Conservation (phyloP, 2,329 filamentous ascomycete genomes). For the Bipolaris victoriae region DNA sequence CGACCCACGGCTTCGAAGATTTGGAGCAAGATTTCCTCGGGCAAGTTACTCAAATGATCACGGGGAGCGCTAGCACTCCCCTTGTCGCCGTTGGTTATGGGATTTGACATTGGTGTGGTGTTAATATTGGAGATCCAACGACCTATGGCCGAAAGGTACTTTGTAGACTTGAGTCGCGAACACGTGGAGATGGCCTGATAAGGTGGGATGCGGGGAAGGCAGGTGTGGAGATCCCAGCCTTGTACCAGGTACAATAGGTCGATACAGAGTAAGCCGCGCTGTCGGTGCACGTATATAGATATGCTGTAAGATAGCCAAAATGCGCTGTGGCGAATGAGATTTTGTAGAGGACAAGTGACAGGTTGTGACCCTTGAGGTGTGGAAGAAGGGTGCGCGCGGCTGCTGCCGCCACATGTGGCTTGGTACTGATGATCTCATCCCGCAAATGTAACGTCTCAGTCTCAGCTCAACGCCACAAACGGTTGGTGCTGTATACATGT, state of each 20-base stretch:
- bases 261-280: background rate
- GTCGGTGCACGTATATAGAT: background rate
- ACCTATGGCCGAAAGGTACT: conserved; percentile 7
- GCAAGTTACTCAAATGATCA: conserved; percentile 29
- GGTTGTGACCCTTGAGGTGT: conserved; percentile 2
- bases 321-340: background rate
- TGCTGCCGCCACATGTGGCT: conserved; percentile 10
- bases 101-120: conserved; percentile 4
- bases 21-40: conserved; percentile 42
- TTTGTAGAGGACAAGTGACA: background rate
- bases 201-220: conserved; percentile 17
- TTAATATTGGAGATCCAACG: background rate
- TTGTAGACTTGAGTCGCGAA: conserved; percentile 14
- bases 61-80: background rate
- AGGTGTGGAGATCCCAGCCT: conserved; percentile 8
- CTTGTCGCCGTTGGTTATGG: conserved; percentile 6
- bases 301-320: background rate
- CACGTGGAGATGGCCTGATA: conserved; percentile 20
- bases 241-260: background rate
- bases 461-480: background rate
- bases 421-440: conserved; percentile 11
- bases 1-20: conserved; percentile 37
- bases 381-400: conserved; percentile 4
- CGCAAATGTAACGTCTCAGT: background rate
- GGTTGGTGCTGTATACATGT: background rate